Conservation (phyloP, 768 basidiomycete species). For the Pleurotus cornucopiae region DNA sequence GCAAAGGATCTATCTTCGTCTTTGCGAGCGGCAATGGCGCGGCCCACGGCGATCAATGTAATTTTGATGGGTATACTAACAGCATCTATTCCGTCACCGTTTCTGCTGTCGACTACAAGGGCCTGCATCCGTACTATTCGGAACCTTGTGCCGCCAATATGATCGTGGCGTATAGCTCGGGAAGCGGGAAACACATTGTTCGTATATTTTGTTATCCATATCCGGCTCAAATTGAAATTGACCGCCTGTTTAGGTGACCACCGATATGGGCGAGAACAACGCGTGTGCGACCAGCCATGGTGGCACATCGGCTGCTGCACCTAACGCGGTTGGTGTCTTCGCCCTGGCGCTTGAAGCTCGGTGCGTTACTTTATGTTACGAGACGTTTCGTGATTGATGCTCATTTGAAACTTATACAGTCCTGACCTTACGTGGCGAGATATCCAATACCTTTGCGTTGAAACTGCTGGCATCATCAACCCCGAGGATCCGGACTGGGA, state of each 20-base stretch:
- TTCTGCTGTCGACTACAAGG: constrained; percentile 90
- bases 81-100: constrained; percentile 96
- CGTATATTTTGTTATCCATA: constrained; percentile 25
- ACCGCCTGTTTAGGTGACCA: constrained; percentile 66
- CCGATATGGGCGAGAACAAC: constrained; percentile 77
- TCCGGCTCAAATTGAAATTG: constrained; percentile 12
- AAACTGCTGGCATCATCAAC: constrained; percentile 75
- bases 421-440: constrained; percentile 98
- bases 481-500: constrained; percentile 95
- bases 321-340: constrained; percentile 92
- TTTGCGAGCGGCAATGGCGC: constrained; percentile 98
- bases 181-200: constrained; percentile 90
- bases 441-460: constrained; percentile 84
- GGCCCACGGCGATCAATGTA: constrained; percentile 89
- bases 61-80: constrained; percentile 99
- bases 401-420: constrained; percentile 30
- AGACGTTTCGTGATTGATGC: constrained; percentile 1
- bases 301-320: constrained; percentile 97
- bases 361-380: constrained; percentile 32
- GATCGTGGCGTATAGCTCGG: constrained; percentile 94
- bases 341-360: constrained; percentile 85
- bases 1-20: constrained; percentile 92
- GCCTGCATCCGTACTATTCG: constrained; percentile 93
- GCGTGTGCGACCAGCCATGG: constrained; percentile 82
- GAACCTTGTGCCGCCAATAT: constrained; percentile 98